Evolutionary conservation across 1,284 basidiomycete genomes (phyloP).

Genomic region (Pseudozyma sp.): DNA sequence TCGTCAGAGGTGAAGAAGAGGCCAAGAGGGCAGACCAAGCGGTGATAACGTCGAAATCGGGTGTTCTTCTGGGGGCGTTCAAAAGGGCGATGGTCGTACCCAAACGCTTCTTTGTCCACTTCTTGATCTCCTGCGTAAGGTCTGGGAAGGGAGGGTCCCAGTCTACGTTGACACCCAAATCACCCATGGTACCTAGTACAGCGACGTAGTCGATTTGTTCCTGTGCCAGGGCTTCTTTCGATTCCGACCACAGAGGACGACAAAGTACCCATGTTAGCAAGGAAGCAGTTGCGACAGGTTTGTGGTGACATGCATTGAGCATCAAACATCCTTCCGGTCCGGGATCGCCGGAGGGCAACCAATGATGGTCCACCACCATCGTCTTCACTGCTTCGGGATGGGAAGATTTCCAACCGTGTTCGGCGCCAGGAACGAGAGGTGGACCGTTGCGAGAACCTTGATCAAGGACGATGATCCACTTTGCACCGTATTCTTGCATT

Average conservation of each 20-base stretch:
- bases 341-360: constrained; percentile 20
- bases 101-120: constrained; percentile 55
- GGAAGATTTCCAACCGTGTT: constrained; percentile 42
- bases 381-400: constrained; percentile 21
- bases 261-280: constrained; percentile 56
- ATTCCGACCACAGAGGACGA: constrained; percentile 37
- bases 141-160: constrained; percentile 60
- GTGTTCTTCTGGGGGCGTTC: constrained; percentile 53
- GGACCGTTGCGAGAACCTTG: constrained; percentile 58
- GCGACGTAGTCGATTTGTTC: constrained; percentile 50
- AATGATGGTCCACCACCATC: constrained; percentile 59
- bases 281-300: constrained; percentile 48
- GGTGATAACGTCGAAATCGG: constrained; percentile 47
- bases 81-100: constrained; percentile 49
- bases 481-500: constrained; percentile 34
- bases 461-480: constrained; percentile 56
- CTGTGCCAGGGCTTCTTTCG: constrained; percentile 14
- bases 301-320: constrained; percentile 52
- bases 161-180: constrained; percentile 47
- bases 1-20: constrained; percentile 32
- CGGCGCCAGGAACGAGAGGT: constrained; percentile 39
- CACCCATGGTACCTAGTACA: constrained; percentile 56
- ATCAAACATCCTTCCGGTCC: constrained; percentile 53
- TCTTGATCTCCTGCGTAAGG: constrained; percentile 43
- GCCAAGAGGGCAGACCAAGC: constrained; percentile 43